Percentiles rank a stretch among this genome's conserved stretches.
phyloP scores from a whole-genome alignment of 805 yeast genomes.

The Brettanomyces nanus region DNA sequence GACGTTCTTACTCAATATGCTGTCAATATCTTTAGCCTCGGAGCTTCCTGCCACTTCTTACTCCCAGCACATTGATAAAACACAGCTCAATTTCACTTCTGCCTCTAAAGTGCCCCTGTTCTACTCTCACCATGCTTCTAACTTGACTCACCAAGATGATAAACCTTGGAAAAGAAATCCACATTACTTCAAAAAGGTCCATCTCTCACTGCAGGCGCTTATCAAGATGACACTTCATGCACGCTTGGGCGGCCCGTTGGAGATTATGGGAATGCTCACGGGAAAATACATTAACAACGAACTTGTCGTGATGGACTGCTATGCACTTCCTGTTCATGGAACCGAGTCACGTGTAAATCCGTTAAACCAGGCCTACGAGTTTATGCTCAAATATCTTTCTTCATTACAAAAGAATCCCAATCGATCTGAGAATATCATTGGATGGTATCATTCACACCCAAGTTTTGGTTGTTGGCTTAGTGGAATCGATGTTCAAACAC shows the following conservation, averaged over 20 bases:
- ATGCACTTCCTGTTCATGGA: constrained; percentile 88
- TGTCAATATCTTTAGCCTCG: not conserved
- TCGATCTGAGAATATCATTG: constrained; percentile 68
- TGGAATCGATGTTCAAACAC: constrained; percentile 90
- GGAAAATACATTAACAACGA: constrained; percentile 52
- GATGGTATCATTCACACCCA: constrained; percentile 98
- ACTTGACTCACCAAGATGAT: not conserved
- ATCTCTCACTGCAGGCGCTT: constrained; percentile 64
- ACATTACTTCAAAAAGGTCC: constrained; percentile 51
- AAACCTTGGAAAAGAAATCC: constrained; percentile 54
- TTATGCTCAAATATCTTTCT: constrained; percentile 78
- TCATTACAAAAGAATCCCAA: constrained; percentile 38
- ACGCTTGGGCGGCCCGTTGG: constrained; percentile 75
- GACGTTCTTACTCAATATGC: too few relatives aligned
- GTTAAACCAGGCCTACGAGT: constrained; percentile 87
- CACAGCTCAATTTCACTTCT: not conserved
- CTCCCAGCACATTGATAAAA: not conserved
- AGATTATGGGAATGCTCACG: constrained; percentile 91
- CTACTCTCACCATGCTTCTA: not conserved
- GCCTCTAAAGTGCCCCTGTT: not conserved
- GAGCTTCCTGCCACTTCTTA: too few relatives aligned
- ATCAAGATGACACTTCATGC: constrained; percentile 77
- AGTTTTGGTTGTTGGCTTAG: constrained; percentile 96
- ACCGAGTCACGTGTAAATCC: constrained; percentile 96
- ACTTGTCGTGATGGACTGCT: constrained; percentile 71